Percentiles rank a stretch among this genome's conserved stretches.
phyloP scores from a whole-genome alignment of 2,329 filamentous ascomycete species.

The Orbilia ellipsospora region DNA sequence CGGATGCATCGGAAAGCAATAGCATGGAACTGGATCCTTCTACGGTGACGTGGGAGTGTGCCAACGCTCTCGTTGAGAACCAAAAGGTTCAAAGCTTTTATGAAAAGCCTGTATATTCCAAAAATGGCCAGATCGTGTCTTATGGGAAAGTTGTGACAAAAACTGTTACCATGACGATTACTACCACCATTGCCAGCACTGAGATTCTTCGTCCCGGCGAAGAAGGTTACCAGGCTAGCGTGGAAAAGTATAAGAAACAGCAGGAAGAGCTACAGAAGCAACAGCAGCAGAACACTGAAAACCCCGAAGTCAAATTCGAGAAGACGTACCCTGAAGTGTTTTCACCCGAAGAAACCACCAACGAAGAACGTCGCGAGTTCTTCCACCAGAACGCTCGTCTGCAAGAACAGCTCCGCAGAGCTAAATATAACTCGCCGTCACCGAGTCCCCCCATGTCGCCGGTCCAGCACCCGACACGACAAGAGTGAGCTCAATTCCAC shows the following conservation, averaged over 20 bases:
- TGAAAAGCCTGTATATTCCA: constrained; percentile 57
- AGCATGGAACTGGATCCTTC: constrained; percentile 53
- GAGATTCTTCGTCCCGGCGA: constrained; percentile 58
- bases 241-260: constrained; percentile 57
- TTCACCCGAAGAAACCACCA: constrained; percentile 42
- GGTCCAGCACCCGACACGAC: constrained; percentile 28
- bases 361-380: constrained; percentile 48
- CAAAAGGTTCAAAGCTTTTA: constrained; percentile 58
- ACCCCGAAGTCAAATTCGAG: constrained; percentile 32
- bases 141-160: constrained; percentile 59
- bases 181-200: constrained; percentile 59
- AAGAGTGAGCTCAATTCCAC: constrained; percentile 34
- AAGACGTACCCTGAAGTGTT: constrained; percentile 45
- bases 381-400: constrained; percentile 48
- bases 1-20: constrained; percentile 51
- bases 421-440: constrained; percentile 48
- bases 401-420: constrained; percentile 50
- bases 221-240: constrained; percentile 55
- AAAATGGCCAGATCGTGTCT: constrained; percentile 53
- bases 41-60: constrained; percentile 59
- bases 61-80: constrained; percentile 58
- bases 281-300: constrained; percentile 42
- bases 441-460: constrained; percentile 48
- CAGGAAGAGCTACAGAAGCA: constrained; percentile 52
- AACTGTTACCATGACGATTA: constrained; percentile 59